These are phyloP conservation scores for Tricholoma bakamatsutake DNA, from an alignment of 768 basidiomycete genomes.

Conservation along the genomic window DNA sequence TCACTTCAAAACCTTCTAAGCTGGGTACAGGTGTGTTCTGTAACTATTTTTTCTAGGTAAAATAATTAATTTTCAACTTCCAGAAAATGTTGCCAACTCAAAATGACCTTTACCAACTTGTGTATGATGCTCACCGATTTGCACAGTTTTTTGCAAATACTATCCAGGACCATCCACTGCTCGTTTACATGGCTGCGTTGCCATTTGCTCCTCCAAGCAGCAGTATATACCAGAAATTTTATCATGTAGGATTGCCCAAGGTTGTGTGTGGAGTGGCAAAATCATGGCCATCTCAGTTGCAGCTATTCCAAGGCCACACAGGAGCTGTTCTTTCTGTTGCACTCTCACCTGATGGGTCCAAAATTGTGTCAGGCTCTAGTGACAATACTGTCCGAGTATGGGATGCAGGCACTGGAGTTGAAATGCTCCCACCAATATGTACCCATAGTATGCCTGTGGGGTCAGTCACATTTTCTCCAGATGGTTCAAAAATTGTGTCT, in stretches of 20 bases:
- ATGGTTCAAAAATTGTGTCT: too few species aligned
- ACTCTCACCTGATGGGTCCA: conserved; percentile 4
- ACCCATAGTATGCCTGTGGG: too few species aligned
- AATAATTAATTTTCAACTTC: neutral
- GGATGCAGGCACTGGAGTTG: neutral
- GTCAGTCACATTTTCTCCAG: too few species aligned
- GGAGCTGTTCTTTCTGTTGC: conserved; percentile 15
- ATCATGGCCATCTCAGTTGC: neutral
- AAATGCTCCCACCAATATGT: neutral
- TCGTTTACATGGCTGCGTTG: neutral
- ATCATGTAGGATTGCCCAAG: neutral
- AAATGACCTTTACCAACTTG: neutral
- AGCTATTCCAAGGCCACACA: conserved; percentile 11
- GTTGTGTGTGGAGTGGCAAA: neutral
- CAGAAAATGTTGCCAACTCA: neutral
- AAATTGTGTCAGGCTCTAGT: neutral
- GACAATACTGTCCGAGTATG: neutral
- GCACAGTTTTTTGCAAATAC: neutral
- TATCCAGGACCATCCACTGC: neutral
- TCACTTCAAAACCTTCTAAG: neutral
- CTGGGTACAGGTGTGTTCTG: neutral
- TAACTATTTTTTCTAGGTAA: neutral
- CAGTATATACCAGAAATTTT: neutral
- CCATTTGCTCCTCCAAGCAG: neutral
- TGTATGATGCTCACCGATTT: neutral